Conservation (phyloP, 176 grass and related monocot species). For the Carex littledalei region DNA sequence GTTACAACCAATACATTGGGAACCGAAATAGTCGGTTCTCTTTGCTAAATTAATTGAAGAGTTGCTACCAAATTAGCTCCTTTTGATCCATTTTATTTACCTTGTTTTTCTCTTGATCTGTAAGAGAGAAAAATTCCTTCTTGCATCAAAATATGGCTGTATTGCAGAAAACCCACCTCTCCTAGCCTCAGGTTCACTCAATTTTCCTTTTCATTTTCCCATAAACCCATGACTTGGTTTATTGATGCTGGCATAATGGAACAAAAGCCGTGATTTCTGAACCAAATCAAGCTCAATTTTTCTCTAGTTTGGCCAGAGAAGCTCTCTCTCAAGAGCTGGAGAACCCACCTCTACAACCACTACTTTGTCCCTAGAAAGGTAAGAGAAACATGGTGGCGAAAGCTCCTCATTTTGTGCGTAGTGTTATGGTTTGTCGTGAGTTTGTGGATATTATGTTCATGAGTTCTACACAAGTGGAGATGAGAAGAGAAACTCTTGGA, state of each 20-base stretch:
- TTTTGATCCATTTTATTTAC: no score
- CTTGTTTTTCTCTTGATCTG: neutral
- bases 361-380: constrained; percentile 40
- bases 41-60: no score
- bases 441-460: constrained; percentile 21
- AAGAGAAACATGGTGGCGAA: constrained; percentile 32
- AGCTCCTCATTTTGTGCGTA: constrained; percentile 47
- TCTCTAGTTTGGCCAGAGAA: constrained; percentile 43
- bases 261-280: constrained; percentile 23
- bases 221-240: constrained; percentile 45
- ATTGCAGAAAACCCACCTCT: constrained; percentile 12
- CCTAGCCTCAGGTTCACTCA: neutral
- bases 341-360: constrained; percentile 35
- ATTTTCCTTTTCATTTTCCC: constrained; percentile 20
- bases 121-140: neutral
- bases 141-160: constrained; percentile 17
- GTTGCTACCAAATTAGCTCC: no score
- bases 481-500: constrained; percentile 53
- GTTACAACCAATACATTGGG: no score
- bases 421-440: constrained; percentile 7
- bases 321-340: constrained; percentile 38
- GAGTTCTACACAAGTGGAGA: constrained; percentile 33
- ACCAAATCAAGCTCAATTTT: constrained; percentile 33
- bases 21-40: no score
- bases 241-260: constrained; percentile 40